Evolutionary conservation across 345 rosid species (phyloP), one percentile per base, ranked within the genome.

Genomic region (Barbarea vulgaris): DNA sequence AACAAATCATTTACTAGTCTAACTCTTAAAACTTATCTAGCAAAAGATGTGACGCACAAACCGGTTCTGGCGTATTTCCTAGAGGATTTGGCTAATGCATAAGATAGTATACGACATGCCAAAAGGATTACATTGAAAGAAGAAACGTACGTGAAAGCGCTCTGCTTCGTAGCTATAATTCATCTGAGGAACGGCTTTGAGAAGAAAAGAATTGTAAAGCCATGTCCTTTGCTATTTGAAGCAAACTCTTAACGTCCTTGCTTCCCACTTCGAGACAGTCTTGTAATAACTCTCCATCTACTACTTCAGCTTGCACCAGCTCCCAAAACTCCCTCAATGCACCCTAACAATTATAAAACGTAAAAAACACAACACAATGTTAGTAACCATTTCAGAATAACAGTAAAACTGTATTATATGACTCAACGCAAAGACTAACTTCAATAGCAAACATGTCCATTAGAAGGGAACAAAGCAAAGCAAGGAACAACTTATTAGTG

Each of bases 181-280:
- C 88, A 31, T 67, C 81, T 2, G 79, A 67, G 25, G 75, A 63
- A 63, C 60, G 9, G 61, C 75, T 48, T 63, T 15, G 61, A 55
- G 86, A 24, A 13, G 87, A 72, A 72, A 25, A 79, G 70, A 51
- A 79, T 24, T 82, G 87, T 0, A 75, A 74, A 79, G 82, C 67
- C 67, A 84, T 75, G 52, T 86, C 90, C 71, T 83, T 84, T 2
- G 88, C 50, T 41, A 89, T 84, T 72, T 79, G 86, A 60, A 89
- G 79, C 77, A 91, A 69, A 21, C 91, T 87, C 83, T 84, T 84
- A 65, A 88, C 74, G 77, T 91, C 98, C 27, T 80, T 75, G n/a
- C 84, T 69, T 1, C 96, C 87, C 28, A 91, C 44, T 73, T 87
- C 88, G 12, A 93, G 80, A 75, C 96, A 91, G 74, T 94, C 95